Conservation (phyloP, 805 yeast genomes). For the Lachancea waltii region DNA sequence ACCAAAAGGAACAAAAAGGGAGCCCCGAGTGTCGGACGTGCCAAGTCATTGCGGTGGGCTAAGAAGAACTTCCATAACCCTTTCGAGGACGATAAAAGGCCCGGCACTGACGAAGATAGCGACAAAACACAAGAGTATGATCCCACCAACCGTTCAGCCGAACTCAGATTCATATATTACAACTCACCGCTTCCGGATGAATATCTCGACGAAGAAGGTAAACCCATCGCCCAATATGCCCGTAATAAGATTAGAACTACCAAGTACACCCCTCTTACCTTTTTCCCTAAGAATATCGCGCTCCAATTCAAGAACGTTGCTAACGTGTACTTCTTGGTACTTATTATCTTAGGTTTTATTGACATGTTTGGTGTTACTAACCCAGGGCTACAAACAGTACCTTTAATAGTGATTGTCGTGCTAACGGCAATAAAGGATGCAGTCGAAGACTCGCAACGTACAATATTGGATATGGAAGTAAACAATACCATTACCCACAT, state of each 20-base stretch:
- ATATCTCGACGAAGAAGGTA: constrained; percentile 51
- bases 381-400: constrained; percentile 70
- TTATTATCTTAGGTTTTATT: constrained; percentile 74
- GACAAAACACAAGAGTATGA: constrained; percentile 32
- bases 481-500: constrained; percentile 71
- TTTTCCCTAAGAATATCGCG: constrained; percentile 75
- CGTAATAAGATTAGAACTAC: constrained; percentile 93
- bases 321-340: constrained; percentile 73
- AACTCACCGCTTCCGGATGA: constrained; percentile 56
- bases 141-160: constrained; percentile 33
- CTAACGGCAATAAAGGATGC: constrained; percentile 78
- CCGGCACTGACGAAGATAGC: constrained; percentile 23
- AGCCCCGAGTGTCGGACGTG: constrained; percentile 51
- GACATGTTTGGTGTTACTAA: constrained; percentile 74
- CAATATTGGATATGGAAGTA: constrained; percentile 63
- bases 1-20: constrained; percentile 76
- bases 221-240: constrained; percentile 57
- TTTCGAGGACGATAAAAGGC: constrained; percentile 22
- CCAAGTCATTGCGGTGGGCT: constrained; percentile 54
- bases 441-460: constrained; percentile 72
- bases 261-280: constrained; percentile 85
- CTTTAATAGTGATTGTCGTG: constrained; percentile 67
- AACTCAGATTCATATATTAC: constrained; percentile 48
- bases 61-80: constrained; percentile 33
- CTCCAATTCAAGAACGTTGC: constrained; percentile 87